phyloP scores from a whole-genome alignment of 345 rosid species.

The Corymbia maculata region DNA sequence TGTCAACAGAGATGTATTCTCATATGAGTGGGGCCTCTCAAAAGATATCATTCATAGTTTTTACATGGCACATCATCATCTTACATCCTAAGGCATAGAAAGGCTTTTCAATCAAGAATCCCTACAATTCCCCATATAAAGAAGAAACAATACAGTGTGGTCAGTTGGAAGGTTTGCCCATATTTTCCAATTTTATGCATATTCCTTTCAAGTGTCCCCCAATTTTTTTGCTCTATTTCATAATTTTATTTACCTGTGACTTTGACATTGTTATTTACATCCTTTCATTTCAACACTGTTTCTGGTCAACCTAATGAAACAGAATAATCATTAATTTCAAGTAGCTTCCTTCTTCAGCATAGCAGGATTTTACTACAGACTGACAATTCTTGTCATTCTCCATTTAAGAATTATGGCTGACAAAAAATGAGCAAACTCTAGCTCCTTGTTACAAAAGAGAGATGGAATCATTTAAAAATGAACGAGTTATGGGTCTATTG shows the following conservation, averaged over 20 bases:
- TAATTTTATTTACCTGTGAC: not conserved
- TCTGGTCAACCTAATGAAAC: not conserved
- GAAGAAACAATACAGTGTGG: not conserved
- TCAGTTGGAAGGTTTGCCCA: not conserved
- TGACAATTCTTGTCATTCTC: not conserved
- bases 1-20: slow-evolving; percentile 21
- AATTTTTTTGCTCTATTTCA: not conserved
- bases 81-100: not conserved
- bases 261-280: not conserved
- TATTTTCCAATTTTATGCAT: not conserved
- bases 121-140: not conserved
- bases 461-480: not conserved
- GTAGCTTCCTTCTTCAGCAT: not conserved
- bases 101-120: not conserved
- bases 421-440: not conserved
- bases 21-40: not conserved
- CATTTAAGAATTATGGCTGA: not conserved
- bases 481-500: not conserved
- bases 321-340: not conserved
- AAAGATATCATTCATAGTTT: not conserved
- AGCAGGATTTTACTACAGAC: not conserved
- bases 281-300: not conserved
- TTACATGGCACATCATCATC: not conserved
- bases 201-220: not conserved
- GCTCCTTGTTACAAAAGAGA: not conserved